Evolutionary conservation across 257 asterid genomes (phyloP).

Genomic region (Solanum virginianum): DNA sequence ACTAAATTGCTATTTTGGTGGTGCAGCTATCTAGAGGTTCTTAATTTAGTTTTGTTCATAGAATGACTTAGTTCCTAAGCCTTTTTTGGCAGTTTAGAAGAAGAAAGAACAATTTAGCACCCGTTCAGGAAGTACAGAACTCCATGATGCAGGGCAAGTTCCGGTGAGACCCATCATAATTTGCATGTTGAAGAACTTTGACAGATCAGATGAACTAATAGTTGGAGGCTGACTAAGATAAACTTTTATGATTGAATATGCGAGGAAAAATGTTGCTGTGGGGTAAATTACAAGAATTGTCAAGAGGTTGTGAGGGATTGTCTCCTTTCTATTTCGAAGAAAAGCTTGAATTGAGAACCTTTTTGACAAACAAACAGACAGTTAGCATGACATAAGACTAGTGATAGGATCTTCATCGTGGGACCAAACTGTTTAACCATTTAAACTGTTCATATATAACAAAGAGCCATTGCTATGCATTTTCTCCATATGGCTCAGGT

Average conservation of each 20-base stretch:
- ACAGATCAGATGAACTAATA: background rate
- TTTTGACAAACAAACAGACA: background rate
- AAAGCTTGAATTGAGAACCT: background rate
- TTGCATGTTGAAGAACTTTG: background rate
- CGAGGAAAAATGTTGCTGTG: background rate
- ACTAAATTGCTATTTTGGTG: background rate
- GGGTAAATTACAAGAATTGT: background rate
- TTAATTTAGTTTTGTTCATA: background rate
- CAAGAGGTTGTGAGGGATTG: background rate
- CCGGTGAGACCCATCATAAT: background rate
- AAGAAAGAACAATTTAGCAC: background rate
- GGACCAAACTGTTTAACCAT: background rate
- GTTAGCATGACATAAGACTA: background rate
- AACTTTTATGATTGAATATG: background rate
- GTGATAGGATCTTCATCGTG: background rate
- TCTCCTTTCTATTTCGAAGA: background rate
- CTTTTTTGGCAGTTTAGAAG: background rate
- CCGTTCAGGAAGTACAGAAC: background rate
- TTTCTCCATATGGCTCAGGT: background rate
- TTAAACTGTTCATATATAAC: background rate
- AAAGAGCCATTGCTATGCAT: background rate
- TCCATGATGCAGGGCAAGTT: background rate
- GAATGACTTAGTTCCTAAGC: background rate
- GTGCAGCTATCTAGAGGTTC: background rate
- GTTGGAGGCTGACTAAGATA: background rate